Evolutionary conservation across 2,329 filamentous ascomycete genomes (phyloP), one percentile per base, ranked within the genome.

Genomic region (Cercospora berteroae): DNA sequence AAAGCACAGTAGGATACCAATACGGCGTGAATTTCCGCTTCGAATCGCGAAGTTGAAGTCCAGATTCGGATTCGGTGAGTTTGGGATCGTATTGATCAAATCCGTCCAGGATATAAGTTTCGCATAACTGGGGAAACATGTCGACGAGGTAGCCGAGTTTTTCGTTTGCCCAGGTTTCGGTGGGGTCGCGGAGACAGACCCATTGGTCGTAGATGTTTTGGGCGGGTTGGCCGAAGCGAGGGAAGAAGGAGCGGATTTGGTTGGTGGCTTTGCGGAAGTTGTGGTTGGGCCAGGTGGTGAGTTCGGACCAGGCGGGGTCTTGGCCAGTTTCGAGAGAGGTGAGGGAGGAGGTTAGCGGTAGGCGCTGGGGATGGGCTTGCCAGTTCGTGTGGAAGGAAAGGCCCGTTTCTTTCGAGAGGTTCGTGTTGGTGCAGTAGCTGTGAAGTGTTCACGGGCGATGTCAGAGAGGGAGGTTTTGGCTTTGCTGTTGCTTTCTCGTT

Each of bases 1-100:
- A 79, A 18, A 89, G 81, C 1, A 96, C 78, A 0, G 92, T 96
- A 0, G 91, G 91, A 76, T 92, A 93, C 91, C 90, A 93, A 72
- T 87, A 88, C 20, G 75, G 77, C 63, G 80, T 76, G 33, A 68
- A 69, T 36, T 74, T 64, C 33, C 77, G 74, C 52, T 74, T 67
- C 42, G 74, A 60, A 50, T 73, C 60, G 44, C 77, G 73, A 60
- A 76, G 65, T 55, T 75, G 67, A 16, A 71, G 68, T 2, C 63
- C 33, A 5, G 67, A 42, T 5, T 31, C 58, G n/a, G 73, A 60
- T 20, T 70, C 69, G 27, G 60, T 67, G 5, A 77, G 72, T 20
- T 71, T 70, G 10, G 69, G 67, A 61, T 77, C 65, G 69, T 81
- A 77, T 39, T 76, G 72, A 63, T 81, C 79, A 13, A 74, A 72